These are phyloP conservation scores for Magnolia changhungtana DNA, from an alignment of 164 flowering plant genomes.

Conservation along the genomic window DNA sequence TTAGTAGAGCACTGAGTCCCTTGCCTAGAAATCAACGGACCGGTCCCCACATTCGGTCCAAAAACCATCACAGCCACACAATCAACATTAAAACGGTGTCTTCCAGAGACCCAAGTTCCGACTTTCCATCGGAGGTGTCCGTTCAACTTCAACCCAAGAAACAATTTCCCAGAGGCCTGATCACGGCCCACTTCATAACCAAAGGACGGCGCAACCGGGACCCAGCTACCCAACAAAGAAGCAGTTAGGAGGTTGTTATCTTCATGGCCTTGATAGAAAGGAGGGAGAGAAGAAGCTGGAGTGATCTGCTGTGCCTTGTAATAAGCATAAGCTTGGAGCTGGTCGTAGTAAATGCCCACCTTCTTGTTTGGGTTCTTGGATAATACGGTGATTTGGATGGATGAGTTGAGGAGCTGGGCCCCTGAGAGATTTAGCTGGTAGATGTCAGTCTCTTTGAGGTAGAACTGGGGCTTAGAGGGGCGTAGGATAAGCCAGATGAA, in stretches of 20 bases:
- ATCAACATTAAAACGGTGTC: slow-evolving; percentile 41
- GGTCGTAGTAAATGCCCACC: slow-evolving; percentile 31
- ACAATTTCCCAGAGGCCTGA: slow-evolving; percentile 40
- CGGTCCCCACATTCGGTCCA: slow-evolving; percentile 7
- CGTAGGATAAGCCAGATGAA: slow-evolving; percentile 26
- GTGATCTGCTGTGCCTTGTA: slow-evolving; percentile 34
- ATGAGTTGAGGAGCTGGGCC: slow-evolving; percentile 28
- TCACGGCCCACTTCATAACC: slow-evolving; percentile 50
- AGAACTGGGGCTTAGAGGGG: slow-evolving; percentile 34
- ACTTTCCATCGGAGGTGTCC: slow-evolving; percentile 69
- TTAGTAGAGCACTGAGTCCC: slow-evolving; percentile 26
- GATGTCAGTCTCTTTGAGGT: slow-evolving; percentile 24
- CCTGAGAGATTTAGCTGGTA: slow-evolving; percentile 28
- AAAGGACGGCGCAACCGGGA: slow-evolving; percentile 58
- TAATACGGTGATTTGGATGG: slow-evolving; percentile 30
- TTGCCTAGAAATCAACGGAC: slow-evolving; percentile 19
- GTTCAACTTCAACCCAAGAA: slow-evolving; percentile 37
- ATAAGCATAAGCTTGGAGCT: slow-evolving; percentile 24
- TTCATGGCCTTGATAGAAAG: slow-evolving; percentile 36
- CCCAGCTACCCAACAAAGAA: slow-evolving; percentile 16
- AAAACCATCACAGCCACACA: slow-evolving; percentile 30
- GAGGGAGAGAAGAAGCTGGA: slow-evolving; percentile 17
- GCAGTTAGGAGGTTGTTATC: slow-evolving; percentile 23
- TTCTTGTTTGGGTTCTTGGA: slow-evolving; percentile 28
- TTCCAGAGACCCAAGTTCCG: slow-evolving; percentile 64